Evolutionary conservation across 495 filamentous ascomycete genomes (phyloP).

Genomic region (Xylaria telfairii): DNA sequence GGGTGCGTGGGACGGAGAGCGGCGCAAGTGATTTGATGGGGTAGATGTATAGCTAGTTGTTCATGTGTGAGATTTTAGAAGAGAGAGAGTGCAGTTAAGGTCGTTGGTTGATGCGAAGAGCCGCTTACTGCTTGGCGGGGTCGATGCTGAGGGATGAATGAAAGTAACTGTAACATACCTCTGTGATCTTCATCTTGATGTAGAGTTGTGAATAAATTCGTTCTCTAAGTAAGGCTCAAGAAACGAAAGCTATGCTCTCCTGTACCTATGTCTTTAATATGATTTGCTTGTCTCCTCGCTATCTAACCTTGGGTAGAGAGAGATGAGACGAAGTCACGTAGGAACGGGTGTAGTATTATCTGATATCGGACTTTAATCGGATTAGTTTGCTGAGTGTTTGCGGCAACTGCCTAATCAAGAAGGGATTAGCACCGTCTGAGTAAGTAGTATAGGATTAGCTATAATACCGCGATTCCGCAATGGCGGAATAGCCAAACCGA

Average conservation of each 20-base stretch:
- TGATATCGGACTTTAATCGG: background rate
- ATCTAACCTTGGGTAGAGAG: background rate
- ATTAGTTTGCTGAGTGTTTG: background rate
- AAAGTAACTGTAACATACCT: conserved; percentile 24
- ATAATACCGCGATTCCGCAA: background rate
- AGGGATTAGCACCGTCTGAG: background rate
- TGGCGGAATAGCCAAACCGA: background rate
- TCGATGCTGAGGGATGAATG: background rate
- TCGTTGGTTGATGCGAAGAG: background rate
- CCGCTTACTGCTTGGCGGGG: background rate
- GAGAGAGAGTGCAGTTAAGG: background rate
- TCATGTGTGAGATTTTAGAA: background rate
- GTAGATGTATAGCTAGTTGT: conserved; percentile 76
- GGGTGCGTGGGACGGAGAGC: conserved; percentile 60
- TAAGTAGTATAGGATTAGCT: background rate
- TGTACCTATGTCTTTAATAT: background rate
- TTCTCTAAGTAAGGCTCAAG: background rate
- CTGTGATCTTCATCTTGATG: conserved; percentile 33
- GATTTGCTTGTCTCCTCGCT: background rate
- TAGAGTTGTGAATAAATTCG: background rate
- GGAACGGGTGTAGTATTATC: background rate
- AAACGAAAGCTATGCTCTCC: background rate
- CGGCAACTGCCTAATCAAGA: background rate
- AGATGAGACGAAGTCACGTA: background rate
- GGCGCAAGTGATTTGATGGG: conserved; percentile 86